A percentile compares a stretch with the other conserved stretches of the same genome.
Conservation (phyloP, 306 rosid genomes). For the Casuarina cunninghamiana region DNA sequence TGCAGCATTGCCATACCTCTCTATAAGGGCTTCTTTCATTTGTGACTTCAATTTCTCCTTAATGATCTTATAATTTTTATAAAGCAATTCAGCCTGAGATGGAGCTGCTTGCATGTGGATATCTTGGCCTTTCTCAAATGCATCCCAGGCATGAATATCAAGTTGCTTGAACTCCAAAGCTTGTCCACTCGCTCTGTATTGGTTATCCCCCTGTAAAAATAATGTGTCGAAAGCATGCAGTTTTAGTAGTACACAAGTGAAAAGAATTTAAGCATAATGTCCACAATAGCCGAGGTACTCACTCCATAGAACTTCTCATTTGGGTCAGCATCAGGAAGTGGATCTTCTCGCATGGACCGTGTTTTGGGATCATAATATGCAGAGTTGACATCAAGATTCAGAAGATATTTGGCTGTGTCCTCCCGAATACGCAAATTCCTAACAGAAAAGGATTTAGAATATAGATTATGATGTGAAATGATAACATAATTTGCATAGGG, state of each 20-base stretch:
- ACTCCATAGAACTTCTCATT: conserved; percentile 64
- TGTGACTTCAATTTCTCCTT: conserved; percentile 59
- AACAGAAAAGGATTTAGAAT: conserved; percentile 20
- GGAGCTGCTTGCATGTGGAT: conserved; percentile 72
- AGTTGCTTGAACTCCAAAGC: conserved; percentile 63
- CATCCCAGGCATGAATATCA: conserved; percentile 61
- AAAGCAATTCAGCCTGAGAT: conserved; percentile 66
- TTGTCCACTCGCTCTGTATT: conserved; percentile 54
- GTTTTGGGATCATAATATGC: conserved; percentile 63
- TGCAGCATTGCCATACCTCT: conserved; percentile 67
- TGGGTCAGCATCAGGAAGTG: conserved; percentile 74
- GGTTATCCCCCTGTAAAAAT: conserved; percentile 47
- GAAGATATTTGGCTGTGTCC: conserved; percentile 63
- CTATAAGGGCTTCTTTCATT: conserved; percentile 52
- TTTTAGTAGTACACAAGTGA: conserved; percentile 20
- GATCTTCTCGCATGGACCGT: conserved; percentile 71
- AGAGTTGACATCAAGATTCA: conserved; percentile 59
- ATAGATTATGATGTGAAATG: conserved; percentile 1
- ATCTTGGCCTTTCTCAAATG: conserved; percentile 65
- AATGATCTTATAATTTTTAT: conserved; percentile 53
- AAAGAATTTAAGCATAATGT: neutral
- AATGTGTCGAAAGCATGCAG: conserved; percentile 27
- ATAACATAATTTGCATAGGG: neutral
- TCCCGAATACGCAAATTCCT: conserved; percentile 65
- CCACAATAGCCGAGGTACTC: conserved; percentile 21